Conservation (phyloP, 2,329 filamentous ascomycete species). For the Blastomyces gilchristii region DNA sequence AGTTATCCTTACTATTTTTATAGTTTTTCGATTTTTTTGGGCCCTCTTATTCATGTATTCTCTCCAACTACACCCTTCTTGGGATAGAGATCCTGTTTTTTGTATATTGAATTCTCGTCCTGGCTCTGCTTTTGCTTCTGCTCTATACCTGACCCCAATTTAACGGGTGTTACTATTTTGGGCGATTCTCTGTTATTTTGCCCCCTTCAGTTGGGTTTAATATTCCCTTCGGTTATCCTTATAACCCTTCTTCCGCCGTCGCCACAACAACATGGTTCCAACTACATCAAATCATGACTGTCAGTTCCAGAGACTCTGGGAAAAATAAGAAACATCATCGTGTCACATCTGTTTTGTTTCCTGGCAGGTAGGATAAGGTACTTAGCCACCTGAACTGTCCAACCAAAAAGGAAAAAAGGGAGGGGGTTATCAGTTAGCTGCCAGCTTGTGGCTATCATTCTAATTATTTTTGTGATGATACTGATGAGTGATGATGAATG, state of each 20-base stretch:
- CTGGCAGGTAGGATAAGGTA: not conserved
- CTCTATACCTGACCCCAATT: slow-evolving; percentile 3
- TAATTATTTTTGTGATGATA: not conserved
- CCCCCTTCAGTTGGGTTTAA: not conserved
- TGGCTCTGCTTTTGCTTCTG: not conserved
- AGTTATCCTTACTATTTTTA: not conserved
- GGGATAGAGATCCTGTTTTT: not conserved
- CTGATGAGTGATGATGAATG: not conserved
- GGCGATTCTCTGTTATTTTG: not conserved
- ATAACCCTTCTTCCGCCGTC: not conserved
- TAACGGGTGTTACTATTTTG: not conserved
- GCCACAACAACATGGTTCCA: not conserved
- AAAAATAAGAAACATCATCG: not conserved
- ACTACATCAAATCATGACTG: not conserved
- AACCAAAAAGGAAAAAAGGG: not conserved
- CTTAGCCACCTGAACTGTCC: not conserved
- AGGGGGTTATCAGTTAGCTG: not conserved
- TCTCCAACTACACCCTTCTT: not conserved
- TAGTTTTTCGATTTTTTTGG: too few species aligned
- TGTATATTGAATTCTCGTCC: slow-evolving; percentile 1
- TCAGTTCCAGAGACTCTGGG: not conserved
- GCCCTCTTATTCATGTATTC: not conserved
- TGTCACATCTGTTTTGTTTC: not conserved
- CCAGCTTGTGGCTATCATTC: not conserved
- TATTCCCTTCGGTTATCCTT: not conserved